Evolutionary conservation across 768 basidiomycete species (phyloP), one percentile per base, ranked within the genome.

Genomic region (Tylopilus sp.): DNA sequence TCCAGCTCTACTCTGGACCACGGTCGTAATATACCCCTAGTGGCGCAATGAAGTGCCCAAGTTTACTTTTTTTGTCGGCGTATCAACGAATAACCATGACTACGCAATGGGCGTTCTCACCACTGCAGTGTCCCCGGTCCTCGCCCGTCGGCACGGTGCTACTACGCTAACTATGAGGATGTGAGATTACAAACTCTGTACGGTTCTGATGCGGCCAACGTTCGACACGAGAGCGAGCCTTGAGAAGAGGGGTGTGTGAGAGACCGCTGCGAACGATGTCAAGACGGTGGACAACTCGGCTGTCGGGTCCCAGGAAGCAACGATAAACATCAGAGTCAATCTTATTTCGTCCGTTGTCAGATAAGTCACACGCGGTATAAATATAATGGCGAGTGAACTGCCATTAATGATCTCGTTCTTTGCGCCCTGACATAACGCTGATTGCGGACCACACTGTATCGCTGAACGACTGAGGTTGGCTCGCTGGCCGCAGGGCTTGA

Each of bases 31-130:
- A 55, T 28, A 43, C 20, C 22, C 25, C n/a, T 31, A 15, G 15
- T 7, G 41, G 35, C 22, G 45, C 48, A 39, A 38, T 28, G 28
- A 21, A 45, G 18, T 48, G 51, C 38, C 47, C 31, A 31, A 15
- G 31, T 31, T 2, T 31, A 13, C 31, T 31, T 21, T 40, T 41
- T 41, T 39, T 30, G 23, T 42, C 18, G 26, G 26, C 25, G 57
- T 56, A 56, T 48, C 55, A 44, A 28, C n/a, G 40, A 4, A 58
- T 58, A 58, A 60, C 57, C 57, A 58, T 58, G 53, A 20, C 57
- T 51, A 58, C 57, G 26, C 6, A 47, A 18, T 36, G 15, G 43
- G 26, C 18, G 28, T 47, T 52, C 56, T 35, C 56, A 53, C 20
- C 40, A n/a, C n/a, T n/a, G n/a, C n/a, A 20, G 10, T 13, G 20